Conservation (phyloP, 164 flowering plant genomes). For the Berberis thunbergii region DNA sequence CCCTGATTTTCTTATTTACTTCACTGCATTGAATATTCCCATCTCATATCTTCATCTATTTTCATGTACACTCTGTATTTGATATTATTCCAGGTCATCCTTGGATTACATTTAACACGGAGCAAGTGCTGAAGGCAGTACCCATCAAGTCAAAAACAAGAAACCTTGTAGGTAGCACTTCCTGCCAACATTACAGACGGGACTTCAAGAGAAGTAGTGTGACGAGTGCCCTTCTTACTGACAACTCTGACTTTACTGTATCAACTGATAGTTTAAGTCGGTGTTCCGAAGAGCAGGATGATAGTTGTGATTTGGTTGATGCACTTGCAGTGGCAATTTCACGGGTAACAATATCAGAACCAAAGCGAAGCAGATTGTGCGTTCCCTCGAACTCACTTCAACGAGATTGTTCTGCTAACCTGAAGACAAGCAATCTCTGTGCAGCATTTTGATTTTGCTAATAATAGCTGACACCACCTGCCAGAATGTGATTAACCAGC, state of each 20-base stretch:
- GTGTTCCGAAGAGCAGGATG: slow-evolving; percentile 48
- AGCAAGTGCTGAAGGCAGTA: slow-evolving; percentile 41
- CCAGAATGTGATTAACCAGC: too few species aligned
- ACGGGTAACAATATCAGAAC: slow-evolving; percentile 71
- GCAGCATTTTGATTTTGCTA: slow-evolving; percentile 64
- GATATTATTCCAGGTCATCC: slow-evolving; percentile 61
- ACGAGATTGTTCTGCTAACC: slow-evolving; percentile 72
- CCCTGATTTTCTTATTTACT: not conserved
- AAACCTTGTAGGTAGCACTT: slow-evolving; percentile 17
- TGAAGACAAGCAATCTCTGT: slow-evolving; percentile 73
- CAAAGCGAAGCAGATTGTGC: slow-evolving; percentile 79
- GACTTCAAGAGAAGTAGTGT: slow-evolving; percentile 12
- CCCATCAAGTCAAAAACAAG: slow-evolving; percentile 43
- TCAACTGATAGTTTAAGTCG: slow-evolving; percentile 16
- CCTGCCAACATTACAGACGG: slow-evolving; percentile 6
- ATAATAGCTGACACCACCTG: slow-evolving; percentile 14
- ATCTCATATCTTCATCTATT: too few species aligned
- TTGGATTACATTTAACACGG: slow-evolving; percentile 82
- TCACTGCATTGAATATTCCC: not conserved
- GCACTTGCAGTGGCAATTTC: slow-evolving; percentile 80
- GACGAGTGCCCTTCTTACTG: slow-evolving; percentile 7
- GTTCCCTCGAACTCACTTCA: slow-evolving; percentile 50
- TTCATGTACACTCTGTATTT: not conserved
- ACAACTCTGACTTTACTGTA: slow-evolving; percentile 7
- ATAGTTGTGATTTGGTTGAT: slow-evolving; percentile 50